Conservation (phyloP, 805 yeast genomes). For the Metschnikowia anglica region DNA sequence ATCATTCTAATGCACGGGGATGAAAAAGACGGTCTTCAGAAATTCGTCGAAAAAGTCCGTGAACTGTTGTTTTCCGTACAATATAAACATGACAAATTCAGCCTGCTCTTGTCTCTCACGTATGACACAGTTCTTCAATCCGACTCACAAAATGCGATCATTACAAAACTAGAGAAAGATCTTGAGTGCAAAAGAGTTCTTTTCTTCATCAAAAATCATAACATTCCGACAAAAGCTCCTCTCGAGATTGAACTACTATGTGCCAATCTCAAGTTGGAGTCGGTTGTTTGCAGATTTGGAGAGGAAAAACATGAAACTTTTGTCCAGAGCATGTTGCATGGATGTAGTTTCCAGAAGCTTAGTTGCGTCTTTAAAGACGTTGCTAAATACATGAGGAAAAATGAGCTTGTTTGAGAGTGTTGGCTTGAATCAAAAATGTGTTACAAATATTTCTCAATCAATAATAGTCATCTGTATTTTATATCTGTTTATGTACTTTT, state of each 20-base stretch:
- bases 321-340: conserved; percentile 13
- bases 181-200: conserved; percentile 27
- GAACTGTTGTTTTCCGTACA: conserved; percentile 26
- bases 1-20: conserved; percentile 14
- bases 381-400: conserved; percentile 8
- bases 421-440: not conserved
- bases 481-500: not conserved
- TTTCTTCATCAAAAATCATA: conserved; percentile 4
- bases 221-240: conserved; percentile 3
- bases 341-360: conserved; percentile 7
- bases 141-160: conserved; percentile 6
- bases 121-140: conserved; percentile 1
- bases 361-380: conserved; percentile 3
- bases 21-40: conserved; percentile 20
- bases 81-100: conserved; percentile 34
- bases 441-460: not conserved
- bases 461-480: not conserved
- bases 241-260: conserved; percentile 25
- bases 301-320: conserved; percentile 2
- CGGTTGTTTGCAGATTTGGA: conserved; percentile 6
- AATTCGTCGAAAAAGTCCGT: conserved; percentile 27
- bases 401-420: conserved; percentile 1
- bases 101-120: conserved; percentile 13
- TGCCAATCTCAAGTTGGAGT: conserved; percentile 18
- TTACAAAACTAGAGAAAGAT: conserved; percentile 25